These are phyloP conservation scores for Bacidia gigantensis DNA, from an alignment of 495 filamentous ascomycete species.

Conservation along the genomic window DNA sequence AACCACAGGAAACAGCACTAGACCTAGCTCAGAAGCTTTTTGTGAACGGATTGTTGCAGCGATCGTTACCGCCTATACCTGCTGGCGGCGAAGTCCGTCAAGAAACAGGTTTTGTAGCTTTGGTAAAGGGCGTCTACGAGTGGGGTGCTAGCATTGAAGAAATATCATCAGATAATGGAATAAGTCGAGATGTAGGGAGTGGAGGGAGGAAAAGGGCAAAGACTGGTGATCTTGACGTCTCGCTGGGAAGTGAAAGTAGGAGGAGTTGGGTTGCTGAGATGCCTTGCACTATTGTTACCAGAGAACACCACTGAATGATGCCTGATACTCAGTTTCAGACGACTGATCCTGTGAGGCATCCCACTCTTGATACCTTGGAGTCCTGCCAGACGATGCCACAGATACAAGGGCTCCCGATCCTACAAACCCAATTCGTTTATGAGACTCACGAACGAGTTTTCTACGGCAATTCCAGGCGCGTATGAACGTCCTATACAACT, in stretches of 20 bases:
- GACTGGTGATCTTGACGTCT: conserved; percentile 20
- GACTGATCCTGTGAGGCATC: too few species aligned
- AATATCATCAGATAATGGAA: conserved; percentile 31
- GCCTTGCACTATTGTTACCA: conserved; percentile 47
- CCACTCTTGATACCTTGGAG: too few species aligned
- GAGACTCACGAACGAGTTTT: too few species aligned
- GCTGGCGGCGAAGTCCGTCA: conserved; percentile 42
- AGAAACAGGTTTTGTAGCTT: conserved; percentile 49
- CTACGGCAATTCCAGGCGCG: too few species aligned
- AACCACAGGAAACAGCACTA: conserved; percentile 58
- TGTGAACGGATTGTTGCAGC: conserved; percentile 75
- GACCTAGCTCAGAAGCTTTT: conserved; percentile 73
- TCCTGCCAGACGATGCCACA: too few species aligned
- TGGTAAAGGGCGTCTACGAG: conserved; percentile 74
- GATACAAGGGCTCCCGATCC: too few species aligned
- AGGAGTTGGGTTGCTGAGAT: conserved; percentile 61
- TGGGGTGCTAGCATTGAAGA: conserved; percentile 73
- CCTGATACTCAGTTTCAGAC: too few species aligned
- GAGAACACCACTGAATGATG: too few species aligned
- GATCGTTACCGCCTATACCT: conserved; percentile 45
- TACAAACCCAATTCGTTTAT: too few species aligned
- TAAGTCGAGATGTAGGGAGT: conserved; percentile 15
- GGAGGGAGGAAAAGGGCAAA: conserved; percentile 10
- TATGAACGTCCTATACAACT: too few species aligned
- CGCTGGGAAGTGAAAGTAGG: conserved; percentile 40